Base-by-base conservation (phyloP, 148 eudicot genomes). In the Cornus suecica region DNA sequence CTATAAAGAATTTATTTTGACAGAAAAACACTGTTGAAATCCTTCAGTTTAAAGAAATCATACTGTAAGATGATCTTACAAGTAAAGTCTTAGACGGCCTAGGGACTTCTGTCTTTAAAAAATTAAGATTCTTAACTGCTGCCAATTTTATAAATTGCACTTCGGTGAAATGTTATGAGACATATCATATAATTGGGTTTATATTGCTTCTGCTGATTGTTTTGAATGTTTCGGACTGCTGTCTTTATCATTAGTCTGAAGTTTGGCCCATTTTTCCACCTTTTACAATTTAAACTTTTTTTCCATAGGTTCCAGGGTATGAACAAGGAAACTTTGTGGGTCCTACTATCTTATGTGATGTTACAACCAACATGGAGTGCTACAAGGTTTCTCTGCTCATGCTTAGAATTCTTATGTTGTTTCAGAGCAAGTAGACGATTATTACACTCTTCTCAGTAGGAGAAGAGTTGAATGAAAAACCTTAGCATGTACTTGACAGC, bases 331-430 rank as follows among this genome's bases (percentile, higher is more conserved):
- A 81, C 67, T 86, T 86, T 73, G 66, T 86, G 37, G 88, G 88
- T 70, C 88, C 88, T 34, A 86, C 86, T n/a, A 83, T 86, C 65
- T 72, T 86, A 71, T 80, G 80, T 79, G 86, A 78, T 68, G 70
- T 86, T 66, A 80, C 84, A 69, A 31, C 82, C 37, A 66, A 68
- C 79, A 83, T 83, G 86, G 84, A 76, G 51, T 83, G 86, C 69
- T 86, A 73, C 63, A 80, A 86, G 88, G 88, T 83, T 75, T 66
- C 52, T 66, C 52, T 62, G 2, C 31, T 23, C 34, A 31, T 52
- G 15, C 51, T 28, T 66, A 13, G n/a, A 45, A 8, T 5, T 1
- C 28, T 8, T 5, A n/a, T n/a, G 7, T 58, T 58, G 24, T 58
- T 58, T 58, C 23, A 58, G 62, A 58, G n/a, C 4, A 25, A 58